These are phyloP conservation scores for Scutellaria minor DNA, from an alignment of 257 asterid genomes.

Conservation along the genomic window DNA sequence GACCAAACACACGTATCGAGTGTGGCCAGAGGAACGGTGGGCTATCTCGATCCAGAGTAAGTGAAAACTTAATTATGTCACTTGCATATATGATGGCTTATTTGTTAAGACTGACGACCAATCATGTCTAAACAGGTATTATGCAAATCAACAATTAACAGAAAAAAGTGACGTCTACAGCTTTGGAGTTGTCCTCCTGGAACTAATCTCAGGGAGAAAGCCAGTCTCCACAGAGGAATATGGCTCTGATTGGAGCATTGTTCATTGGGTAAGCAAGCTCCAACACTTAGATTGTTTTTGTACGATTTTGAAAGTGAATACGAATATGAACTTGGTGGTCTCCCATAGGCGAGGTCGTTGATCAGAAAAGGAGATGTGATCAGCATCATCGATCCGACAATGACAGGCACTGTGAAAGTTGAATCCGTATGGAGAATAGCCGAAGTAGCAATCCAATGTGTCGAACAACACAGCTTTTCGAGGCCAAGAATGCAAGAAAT, in stretches of 20 bases:
- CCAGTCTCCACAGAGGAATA: constrained; percentile 84
- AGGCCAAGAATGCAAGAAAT: constrained; percentile 97
- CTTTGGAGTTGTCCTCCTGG: constrained; percentile 92
- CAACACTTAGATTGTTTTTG: background rate
- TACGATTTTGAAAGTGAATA: background rate
- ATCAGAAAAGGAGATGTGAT: constrained; percentile 87
- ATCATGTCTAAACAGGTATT: constrained; percentile 59
- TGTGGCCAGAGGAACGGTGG: constrained; percentile 95
- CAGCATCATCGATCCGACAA: constrained; percentile 78
- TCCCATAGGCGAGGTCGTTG: constrained; percentile 80
- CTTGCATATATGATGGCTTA: background rate
- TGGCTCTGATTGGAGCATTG: constrained; percentile 96
- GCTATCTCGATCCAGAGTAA: constrained; percentile 98
- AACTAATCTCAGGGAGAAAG: constrained; percentile 89
- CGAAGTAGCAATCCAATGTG: constrained; percentile 91
- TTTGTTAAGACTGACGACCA: constrained; percentile 14
- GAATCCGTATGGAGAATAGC: constrained; percentile 93
- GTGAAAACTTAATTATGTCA: constrained; percentile 28
- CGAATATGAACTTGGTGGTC: background rate
- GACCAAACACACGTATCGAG: constrained; percentile 91
- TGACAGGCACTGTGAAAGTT: constrained; percentile 66
- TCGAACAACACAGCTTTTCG: constrained; percentile 72
- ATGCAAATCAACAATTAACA: constrained; percentile 91
- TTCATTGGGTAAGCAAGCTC: constrained; percentile 83
- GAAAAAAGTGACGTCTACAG: constrained; percentile 98